A percentile compares a stretch with the other conserved stretches of the same genome.
These are phyloP conservation scores for Pholiota molesta DNA, from an alignment of 768 basidiomycete species.

Conservation along the genomic window DNA sequence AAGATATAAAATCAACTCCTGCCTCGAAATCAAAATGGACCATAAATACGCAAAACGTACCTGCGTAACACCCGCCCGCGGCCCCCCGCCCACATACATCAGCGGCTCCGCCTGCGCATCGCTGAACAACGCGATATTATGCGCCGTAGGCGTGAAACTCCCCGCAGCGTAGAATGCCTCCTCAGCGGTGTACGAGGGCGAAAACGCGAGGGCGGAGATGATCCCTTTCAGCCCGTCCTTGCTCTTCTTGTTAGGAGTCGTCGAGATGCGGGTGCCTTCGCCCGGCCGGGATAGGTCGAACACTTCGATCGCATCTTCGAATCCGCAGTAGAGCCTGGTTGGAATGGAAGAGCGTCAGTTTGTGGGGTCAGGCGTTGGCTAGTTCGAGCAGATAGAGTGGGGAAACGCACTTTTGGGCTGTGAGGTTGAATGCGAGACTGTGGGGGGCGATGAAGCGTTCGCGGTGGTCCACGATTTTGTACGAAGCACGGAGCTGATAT, in stretches of 20 bases:
- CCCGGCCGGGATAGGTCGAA: slow-evolving; percentile 80
- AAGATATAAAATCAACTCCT: too few relatives aligned
- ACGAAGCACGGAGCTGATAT: slow-evolving; percentile 93
- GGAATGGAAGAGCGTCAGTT: too few relatives aligned
- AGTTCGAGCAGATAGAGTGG: too few relatives aligned
- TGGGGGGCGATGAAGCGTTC: slow-evolving; percentile 91
- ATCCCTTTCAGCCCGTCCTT: slow-evolving; percentile 92
- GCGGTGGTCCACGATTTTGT: slow-evolving; percentile 90
- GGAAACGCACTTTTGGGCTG: slow-evolving; percentile 73
- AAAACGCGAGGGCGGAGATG: slow-evolving; percentile 83
- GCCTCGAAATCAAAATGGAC: too few relatives aligned
- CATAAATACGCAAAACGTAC: too few relatives aligned
- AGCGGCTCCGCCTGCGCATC: slow-evolving; percentile 60
- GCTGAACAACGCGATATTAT: slow-evolving; percentile 68
- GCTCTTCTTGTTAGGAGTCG: slow-evolving; percentile 74
- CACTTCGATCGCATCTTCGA: slow-evolving; percentile 83
- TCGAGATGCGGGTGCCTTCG: slow-evolving; percentile 68
- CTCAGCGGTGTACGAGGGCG: slow-evolving; percentile 50
- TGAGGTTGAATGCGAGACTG: slow-evolving; percentile 74
- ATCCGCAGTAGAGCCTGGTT: slow-evolving; percentile 82
- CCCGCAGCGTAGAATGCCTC: slow-evolving; percentile 79
- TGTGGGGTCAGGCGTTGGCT: too few relatives aligned
- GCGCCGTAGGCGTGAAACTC: slow-evolving; percentile 55
- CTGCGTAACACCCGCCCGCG: slow-evolving; percentile 55
- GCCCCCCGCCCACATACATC: slow-evolving; percentile 64